phyloP scores from a whole-genome alignment of 208 protist genomes.

The Giardia duodenalis region DNA sequence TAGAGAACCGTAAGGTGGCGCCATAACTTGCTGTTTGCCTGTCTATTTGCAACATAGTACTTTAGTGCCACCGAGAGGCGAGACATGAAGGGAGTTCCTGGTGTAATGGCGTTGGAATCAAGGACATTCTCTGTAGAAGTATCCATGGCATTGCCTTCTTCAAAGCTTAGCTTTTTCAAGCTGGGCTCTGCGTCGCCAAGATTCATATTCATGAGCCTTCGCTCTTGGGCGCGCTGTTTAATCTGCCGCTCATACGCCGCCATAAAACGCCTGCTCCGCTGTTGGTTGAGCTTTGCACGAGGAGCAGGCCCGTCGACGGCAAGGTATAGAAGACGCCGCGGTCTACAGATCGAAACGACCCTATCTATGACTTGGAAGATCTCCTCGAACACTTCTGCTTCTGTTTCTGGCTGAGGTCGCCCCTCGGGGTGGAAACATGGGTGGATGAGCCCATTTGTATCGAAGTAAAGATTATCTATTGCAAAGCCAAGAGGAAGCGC shows the following conservation, averaged over 20 bases:
- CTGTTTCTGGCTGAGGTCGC: slow-evolving; percentile 56
- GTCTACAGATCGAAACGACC: slow-evolving; percentile 76
- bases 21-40: neutral
- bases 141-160: slow-evolving; percentile 41
- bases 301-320: slow-evolving; percentile 73
- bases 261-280: slow-evolving; percentile 84
- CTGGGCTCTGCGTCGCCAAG: neutral
- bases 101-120: slow-evolving; percentile 96
- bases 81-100: slow-evolving; percentile 94
- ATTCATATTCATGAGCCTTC: slow-evolving; percentile 49
- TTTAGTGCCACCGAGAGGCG: slow-evolving; percentile 62
- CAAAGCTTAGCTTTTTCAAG: slow-evolving; percentile 21
- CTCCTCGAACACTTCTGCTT: slow-evolving; percentile 71
- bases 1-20: slow-evolving; percentile 11
- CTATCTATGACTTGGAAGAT: slow-evolving; percentile 87
- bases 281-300: slow-evolving; percentile 98
- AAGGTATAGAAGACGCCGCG: slow-evolving; percentile 80
- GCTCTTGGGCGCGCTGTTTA: slow-evolving; percentile 53
- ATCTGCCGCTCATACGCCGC: slow-evolving; percentile 67
- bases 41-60: neutral
- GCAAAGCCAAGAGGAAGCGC: neutral
- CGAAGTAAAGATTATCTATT: slow-evolving; percentile 94
- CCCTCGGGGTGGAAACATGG: slow-evolving; percentile 89
- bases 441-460: slow-evolving; percentile 99
- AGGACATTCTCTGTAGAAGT: slow-evolving; percentile 58